These are phyloP conservation scores for Aspergillus piperis DNA, from an alignment of 2,329 filamentous ascomycete genomes.

Conservation along the genomic window DNA sequence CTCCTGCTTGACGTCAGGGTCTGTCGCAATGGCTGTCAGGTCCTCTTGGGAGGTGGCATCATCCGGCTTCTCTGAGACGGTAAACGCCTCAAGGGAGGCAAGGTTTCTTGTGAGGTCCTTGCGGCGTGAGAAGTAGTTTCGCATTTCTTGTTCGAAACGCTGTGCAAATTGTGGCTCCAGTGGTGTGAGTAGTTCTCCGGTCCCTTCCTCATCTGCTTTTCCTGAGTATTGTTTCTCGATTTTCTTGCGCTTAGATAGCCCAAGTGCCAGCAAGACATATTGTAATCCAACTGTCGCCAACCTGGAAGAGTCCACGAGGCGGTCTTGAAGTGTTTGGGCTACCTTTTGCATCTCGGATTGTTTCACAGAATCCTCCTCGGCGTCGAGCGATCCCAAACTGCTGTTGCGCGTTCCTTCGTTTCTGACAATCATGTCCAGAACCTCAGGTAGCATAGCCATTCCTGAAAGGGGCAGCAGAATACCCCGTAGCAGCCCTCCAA, in stretches of 20 bases:
- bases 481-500: constrained; percentile 60
- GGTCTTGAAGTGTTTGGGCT: constrained; percentile 27
- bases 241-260: constrained; percentile 41
- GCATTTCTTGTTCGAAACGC: constrained; percentile 54
- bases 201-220: constrained; percentile 52
- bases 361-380: constrained; percentile 15
- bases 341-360: constrained; percentile 28
- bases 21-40: constrained; percentile 10
- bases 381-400: constrained; percentile 2
- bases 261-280: constrained; percentile 58
- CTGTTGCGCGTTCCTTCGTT: constrained; percentile 23
- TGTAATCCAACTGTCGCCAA: constrained; percentile 63
- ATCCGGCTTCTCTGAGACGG: constrained; percentile 32
- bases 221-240: constrained; percentile 40
- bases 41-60: constrained; percentile 31
- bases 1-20: constrained; percentile 51
- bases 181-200: constrained; percentile 52
- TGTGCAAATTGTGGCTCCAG: constrained; percentile 59
- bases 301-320: constrained; percentile 62
- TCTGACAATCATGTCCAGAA: constrained; percentile 52
- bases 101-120: constrained; percentile 53
- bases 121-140: constrained; percentile 55
- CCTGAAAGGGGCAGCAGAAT: constrained; percentile 67
- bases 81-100: constrained; percentile 34
- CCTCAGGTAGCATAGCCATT: constrained; percentile 68